Evolutionary conservation across 176 grass and related monocot species (phyloP).

Genomic region (Triticum dicoccoides): DNA sequence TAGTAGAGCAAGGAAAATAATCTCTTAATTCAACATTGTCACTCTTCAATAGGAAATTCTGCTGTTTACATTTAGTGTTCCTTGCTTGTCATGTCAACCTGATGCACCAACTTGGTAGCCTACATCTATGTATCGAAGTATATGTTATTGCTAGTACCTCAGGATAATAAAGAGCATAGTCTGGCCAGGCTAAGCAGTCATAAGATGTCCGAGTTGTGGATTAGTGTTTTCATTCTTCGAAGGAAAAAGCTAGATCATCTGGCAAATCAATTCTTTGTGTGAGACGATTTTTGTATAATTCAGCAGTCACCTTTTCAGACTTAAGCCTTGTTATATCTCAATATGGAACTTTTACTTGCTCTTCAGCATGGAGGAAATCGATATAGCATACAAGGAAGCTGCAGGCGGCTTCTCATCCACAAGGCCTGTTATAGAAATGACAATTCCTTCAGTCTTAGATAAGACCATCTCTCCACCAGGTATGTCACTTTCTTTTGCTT

Average conservation of each 20-base stretch:
- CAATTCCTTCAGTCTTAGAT: conserved; percentile 95
- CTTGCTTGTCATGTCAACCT: not conserved
- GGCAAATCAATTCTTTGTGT: not conserved
- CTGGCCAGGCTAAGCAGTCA: not conserved
- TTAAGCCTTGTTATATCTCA: conserved; percentile 5
- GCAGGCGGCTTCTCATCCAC: conserved; percentile 66
- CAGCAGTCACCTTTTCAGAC: not conserved
- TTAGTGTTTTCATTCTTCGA: conserved; percentile 14
- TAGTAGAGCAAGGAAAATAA: not conserved
- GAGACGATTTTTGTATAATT: not conserved
- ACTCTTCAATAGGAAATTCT: not conserved
- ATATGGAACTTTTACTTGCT: conserved; percentile 20
- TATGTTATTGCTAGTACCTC: conserved; percentile 2
- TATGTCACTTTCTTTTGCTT: conserved; percentile 30
- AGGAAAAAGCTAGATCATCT: conserved; percentile 3
- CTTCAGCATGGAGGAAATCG: conserved; percentile 89
- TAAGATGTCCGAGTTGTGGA: not conserved
- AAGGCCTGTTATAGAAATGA: conserved; percentile 98
- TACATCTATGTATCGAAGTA: conserved; percentile 1
- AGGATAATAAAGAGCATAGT: conserved; percentile 1
- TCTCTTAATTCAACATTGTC: conserved; percentile 4
- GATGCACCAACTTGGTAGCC: not conserved
- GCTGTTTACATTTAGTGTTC: not conserved
- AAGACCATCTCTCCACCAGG: conserved; percentile 92
- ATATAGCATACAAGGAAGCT: conserved; percentile 81